Percentiles rank a stretch among this genome's conserved stretches.
Evolutionary conservation across 345 rosid genomes (phyloP).

Genomic region (Citrus maxima): DNA sequence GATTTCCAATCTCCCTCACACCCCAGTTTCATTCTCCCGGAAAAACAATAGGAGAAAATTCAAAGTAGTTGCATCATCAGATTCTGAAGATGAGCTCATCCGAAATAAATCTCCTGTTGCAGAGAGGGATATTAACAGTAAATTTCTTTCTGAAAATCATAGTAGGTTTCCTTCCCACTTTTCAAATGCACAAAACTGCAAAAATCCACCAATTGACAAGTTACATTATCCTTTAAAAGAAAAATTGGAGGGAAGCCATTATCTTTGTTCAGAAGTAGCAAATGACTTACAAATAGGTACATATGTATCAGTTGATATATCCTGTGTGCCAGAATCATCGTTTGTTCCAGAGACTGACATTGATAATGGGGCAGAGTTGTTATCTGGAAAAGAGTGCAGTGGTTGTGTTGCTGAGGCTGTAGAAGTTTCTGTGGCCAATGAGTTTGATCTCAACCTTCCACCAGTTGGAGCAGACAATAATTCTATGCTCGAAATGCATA

Average conservation of each 20-base stretch:
- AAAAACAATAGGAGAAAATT: constrained; percentile 44
- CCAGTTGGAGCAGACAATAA: constrained; percentile 32
- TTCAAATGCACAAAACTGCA: constrained; percentile 29
- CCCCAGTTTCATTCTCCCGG: constrained; percentile 37
- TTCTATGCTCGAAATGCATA: constrained; percentile 20
- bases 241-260: constrained; percentile 28
- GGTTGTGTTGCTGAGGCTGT: constrained; percentile 36
- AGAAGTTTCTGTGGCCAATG: constrained; percentile 47
- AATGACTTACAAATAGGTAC: constrained; percentile 25
- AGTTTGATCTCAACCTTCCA: constrained; percentile 22
- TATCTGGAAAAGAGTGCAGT: constrained; percentile 39
- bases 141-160: constrained; percentile 28
- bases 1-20: constrained; percentile 39
- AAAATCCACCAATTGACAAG: constrained; percentile 26
- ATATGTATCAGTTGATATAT: constrained; percentile 50
- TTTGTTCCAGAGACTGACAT: constrained; percentile 78
- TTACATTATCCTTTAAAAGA: constrained; percentile 27
- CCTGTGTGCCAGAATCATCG: constrained; percentile 83
- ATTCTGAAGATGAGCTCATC: constrained; percentile 70
- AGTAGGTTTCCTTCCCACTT: constrained; percentile 23
- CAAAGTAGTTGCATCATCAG: constrained; percentile 61
- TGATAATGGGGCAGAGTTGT: constrained; percentile 42
- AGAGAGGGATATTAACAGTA: constrained; percentile 21
- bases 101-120: constrained; percentile 19
- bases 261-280: constrained; percentile 31